Conservation (phyloP, 352 stramenopile species). For the Phytophthora citricola region DNA sequence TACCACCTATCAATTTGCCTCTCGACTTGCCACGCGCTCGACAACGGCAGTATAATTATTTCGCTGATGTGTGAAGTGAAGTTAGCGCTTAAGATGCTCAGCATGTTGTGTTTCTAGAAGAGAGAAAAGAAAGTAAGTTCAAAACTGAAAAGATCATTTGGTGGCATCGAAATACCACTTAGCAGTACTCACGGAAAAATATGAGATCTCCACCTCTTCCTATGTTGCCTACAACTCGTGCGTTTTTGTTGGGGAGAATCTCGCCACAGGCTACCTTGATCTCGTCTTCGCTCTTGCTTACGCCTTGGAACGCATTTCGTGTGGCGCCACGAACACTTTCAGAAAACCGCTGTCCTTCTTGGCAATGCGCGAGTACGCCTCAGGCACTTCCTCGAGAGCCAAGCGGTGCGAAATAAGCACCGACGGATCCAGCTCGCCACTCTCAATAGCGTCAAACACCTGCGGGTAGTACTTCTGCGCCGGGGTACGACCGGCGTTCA, state of each 20-base stretch:
- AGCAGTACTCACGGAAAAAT: neutral
- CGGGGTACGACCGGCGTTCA: conserved; percentile 54
- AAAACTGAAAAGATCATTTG: neutral
- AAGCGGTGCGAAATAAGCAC: conserved; percentile 65
- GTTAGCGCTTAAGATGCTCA: neutral
- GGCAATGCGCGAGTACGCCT: conserved; percentile 55
- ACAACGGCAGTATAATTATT: neutral
- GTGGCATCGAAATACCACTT: conserved; percentile 4
- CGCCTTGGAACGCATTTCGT: conserved; percentile 45
- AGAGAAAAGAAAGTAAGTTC: neutral
- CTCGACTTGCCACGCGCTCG: neutral
- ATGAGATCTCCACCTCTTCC: neutral
- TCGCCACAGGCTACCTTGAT: neutral
- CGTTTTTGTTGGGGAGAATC: neutral
- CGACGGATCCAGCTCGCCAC: conserved; percentile 59
- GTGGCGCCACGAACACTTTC: conserved; percentile 67
- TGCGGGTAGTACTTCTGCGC: conserved; percentile 68
- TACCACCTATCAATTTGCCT: neutral
- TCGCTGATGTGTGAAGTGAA: neutral
- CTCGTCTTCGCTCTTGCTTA: conserved; percentile 17
- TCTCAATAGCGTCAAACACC: conserved; percentile 62
- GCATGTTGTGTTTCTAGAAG: neutral
- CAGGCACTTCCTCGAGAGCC: conserved; percentile 58
- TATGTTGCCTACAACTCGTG: neutral
- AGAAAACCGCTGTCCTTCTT: conserved; percentile 68